A percentile compares a stretch with the other conserved stretches of the same genome.
Evolutionary conservation across 2,329 filamentous ascomycete genomes (phyloP).

Genomic region (Aspergillus niger): DNA sequence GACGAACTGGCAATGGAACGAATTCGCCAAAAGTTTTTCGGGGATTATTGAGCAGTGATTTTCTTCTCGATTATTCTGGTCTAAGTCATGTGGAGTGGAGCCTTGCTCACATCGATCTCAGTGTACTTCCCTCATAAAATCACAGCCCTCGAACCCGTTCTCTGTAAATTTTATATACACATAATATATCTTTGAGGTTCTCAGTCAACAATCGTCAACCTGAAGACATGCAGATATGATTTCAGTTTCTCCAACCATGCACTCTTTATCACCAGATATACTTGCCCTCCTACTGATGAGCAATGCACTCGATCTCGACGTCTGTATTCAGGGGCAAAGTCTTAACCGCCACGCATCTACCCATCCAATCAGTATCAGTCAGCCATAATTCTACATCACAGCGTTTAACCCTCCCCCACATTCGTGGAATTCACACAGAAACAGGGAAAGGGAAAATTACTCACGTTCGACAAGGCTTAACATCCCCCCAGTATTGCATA

Average conservation of each 20-base stretch:
- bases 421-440: not conserved
- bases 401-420: not conserved
- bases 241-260: not conserved
- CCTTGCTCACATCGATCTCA: too few relatives aligned
- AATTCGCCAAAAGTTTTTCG: slow-evolving; percentile 41
- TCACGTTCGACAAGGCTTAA: slow-evolving; percentile 60
- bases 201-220: too few relatives aligned
- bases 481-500: slow-evolving; percentile 66
- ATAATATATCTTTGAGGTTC: too few relatives aligned
- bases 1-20: slow-evolving; percentile 45
- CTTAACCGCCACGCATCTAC: slow-evolving; percentile 79
- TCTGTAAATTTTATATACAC: too few relatives aligned
- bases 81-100: too few relatives aligned
- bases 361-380: not conserved
- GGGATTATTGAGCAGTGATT: slow-evolving; percentile 25
- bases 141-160: too few relatives aligned
- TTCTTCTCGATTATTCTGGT: too few relatives aligned
- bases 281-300: slow-evolving; percentile 3
- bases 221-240: too few relatives aligned
- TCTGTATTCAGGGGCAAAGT: slow-evolving; percentile 82
- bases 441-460: slow-evolving; percentile 8
- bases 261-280: not conserved
- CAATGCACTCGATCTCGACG: slow-evolving; percentile 86
- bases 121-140: too few relatives aligned
- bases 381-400: not conserved